phyloP scores from a whole-genome alignment of 352 stramenopile genomes.

The Phytophthora multivora region DNA sequence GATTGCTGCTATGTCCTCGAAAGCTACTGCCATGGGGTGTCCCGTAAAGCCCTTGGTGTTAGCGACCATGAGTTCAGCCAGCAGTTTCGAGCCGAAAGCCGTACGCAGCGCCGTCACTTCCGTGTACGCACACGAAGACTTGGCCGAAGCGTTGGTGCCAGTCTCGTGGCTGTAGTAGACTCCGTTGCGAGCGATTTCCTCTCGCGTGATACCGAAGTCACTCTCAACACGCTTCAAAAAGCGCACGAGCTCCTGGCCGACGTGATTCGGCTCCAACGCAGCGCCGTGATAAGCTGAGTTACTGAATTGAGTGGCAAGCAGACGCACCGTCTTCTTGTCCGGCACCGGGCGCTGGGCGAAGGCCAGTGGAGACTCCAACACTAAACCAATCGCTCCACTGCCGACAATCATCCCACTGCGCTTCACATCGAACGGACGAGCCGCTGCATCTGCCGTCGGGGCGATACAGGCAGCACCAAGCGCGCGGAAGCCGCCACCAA shows the following conservation, averaged over 20 bases:
- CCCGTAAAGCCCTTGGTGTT: conserved; percentile 96
- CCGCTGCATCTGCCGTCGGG: conserved; percentile 71
- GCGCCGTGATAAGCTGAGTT: conserved; percentile 97
- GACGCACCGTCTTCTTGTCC: conserved; percentile 49
- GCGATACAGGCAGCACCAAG: conserved; percentile 93
- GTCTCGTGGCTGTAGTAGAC: conserved; percentile 98
- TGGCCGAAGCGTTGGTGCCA: conserved; percentile 94
- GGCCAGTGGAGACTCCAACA: conserved; percentile 66
- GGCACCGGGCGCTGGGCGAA: conserved; percentile 22
- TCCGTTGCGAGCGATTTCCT: conserved; percentile 90
- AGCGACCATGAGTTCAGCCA: conserved; percentile 81
- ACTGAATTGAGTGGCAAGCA: conserved; percentile 94
- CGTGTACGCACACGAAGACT: conserved; percentile 93
- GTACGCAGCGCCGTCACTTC: conserved; percentile 79
- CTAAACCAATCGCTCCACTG: conserved; percentile 85
- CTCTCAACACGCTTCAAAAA: conserved; percentile 91
- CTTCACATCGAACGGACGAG: conserved; percentile 92
- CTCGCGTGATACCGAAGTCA: conserved; percentile 92
- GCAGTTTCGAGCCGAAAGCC: conserved; percentile 73
- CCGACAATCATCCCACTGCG: conserved; percentile 96
- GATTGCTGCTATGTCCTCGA: conserved; percentile 96
- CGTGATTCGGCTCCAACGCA: conserved; percentile 93
- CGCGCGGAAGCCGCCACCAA: conserved; percentile 94
- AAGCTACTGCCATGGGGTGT: conserved; percentile 96
- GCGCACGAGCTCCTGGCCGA: conserved; percentile 90